phyloP scores from a whole-genome alignment of 2,329 filamentous ascomycete genomes.

The Aspergillus sp. region DNA sequence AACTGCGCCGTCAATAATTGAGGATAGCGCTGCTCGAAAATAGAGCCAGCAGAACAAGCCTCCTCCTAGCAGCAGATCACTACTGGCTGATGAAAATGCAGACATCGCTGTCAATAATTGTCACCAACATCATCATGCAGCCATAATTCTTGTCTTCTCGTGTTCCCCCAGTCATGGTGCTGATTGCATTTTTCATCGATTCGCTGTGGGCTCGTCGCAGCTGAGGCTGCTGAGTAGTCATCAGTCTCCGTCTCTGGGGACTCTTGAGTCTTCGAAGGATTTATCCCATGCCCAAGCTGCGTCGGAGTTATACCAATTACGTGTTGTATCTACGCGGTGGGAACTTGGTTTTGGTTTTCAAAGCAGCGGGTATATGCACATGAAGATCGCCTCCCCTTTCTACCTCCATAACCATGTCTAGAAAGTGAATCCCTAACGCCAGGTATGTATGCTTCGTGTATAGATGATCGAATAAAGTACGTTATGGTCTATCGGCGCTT shows the following conservation, averaged over 20 bases:
- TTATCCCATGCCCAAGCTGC: background rate
- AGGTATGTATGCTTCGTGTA: conserved; percentile 15
- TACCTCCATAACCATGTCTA: background rate
- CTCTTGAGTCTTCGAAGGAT: background rate
- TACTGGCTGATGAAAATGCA: background rate
- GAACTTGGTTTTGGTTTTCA: background rate
- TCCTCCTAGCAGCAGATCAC: conserved; percentile 7
- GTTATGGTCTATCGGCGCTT: conserved; percentile 34
- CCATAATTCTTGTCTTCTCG: background rate
- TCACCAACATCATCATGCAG: background rate
- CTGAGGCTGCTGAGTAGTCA: background rate
- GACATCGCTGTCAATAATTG: background rate
- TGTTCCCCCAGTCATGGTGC: background rate
- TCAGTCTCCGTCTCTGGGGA: background rate
- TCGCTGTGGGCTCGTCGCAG: background rate
- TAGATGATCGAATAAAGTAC: background rate
- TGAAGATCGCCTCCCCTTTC: background rate
- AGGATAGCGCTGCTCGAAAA: conserved; percentile 2
- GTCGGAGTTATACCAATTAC: background rate
- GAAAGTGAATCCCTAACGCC: conserved; percentile 16
- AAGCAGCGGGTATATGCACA: conserved; percentile 10
- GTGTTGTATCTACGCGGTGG: conserved; percentile 2
- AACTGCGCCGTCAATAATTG: background rate
- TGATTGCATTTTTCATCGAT: background rate
- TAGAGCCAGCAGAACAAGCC: conserved; percentile 3